These are phyloP conservation scores for Amoebophrya sp. DNA, from an alignment of 169 alveolate genomes.

Conservation along the genomic window DNA sequence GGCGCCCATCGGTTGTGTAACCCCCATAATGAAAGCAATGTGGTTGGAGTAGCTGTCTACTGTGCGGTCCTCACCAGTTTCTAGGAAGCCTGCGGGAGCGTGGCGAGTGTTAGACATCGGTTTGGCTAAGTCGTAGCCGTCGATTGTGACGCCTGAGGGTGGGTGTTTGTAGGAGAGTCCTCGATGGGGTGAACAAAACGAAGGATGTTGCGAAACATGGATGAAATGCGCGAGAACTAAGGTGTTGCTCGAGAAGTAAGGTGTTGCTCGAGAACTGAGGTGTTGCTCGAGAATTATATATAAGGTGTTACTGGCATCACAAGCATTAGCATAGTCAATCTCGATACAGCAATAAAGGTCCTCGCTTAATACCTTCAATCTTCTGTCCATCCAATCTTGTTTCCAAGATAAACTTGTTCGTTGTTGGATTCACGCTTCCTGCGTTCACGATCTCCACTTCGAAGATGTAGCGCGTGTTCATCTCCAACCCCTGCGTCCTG, in stretches of 20 bases:
- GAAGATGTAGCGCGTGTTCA: slow-evolving; percentile 29
- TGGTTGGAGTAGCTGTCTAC: slow-evolving; percentile 9
- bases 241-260: too few species aligned
- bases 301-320: too few species aligned
- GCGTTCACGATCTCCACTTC: slow-evolving; percentile 32
- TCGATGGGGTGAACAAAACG: too few species aligned
- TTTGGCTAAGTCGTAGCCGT: slow-evolving; percentile 29
- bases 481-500: neutral
- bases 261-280: too few species aligned
- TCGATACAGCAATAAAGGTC: too few species aligned
- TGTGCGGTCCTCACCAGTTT: slow-evolving; percentile 31
- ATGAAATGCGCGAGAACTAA: too few species aligned
- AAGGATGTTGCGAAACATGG: too few species aligned
- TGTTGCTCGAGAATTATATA: too few species aligned
- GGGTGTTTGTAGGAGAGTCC: too few species aligned
- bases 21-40: slow-evolving; percentile 28
- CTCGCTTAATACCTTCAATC: slow-evolving; percentile 29
- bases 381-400: neutral
- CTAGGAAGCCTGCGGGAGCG: neutral
- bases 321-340: too few species aligned
- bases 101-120: slow-evolving; percentile 35
- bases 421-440: slow-evolving; percentile 16
- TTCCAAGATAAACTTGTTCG: slow-evolving; percentile 22
- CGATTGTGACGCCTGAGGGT: too few species aligned
- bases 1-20: slow-evolving; percentile 31